A percentile compares a stretch with the other conserved stretches of the same genome.
phyloP scores from a whole-genome alignment of 352 stramenopile species.

The Phytopythium delawarense region DNA sequence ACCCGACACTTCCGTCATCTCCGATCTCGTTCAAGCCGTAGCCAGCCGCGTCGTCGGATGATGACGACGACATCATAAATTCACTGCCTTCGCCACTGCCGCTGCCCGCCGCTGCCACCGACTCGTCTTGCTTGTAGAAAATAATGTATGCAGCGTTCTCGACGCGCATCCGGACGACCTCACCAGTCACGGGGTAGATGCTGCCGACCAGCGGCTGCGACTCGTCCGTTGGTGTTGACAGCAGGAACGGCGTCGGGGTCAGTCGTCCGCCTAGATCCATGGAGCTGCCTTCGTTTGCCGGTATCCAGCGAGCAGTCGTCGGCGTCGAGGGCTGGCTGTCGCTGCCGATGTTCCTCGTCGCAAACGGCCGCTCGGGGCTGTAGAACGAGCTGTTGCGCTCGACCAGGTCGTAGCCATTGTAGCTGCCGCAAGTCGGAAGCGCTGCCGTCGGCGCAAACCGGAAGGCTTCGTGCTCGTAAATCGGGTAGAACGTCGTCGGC shows the following conservation, averaged over 20 bases:
- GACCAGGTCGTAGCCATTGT: conserved; percentile 37
- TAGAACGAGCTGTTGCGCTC: conserved; percentile 18
- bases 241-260: conserved; percentile 48
- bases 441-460: conserved; percentile 47
- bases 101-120: conserved; percentile 29
- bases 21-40: conserved; percentile 21
- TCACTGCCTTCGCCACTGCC: conserved; percentile 29
- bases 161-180: conserved; percentile 64
- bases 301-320: conserved; percentile 6
- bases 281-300: conserved; percentile 1
- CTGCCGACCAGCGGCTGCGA: conserved; percentile 54
- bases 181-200: conserved; percentile 70
- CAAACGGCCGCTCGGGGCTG: conserved; percentile 5
- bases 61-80: conserved; percentile 44
- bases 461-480: conserved; percentile 76
- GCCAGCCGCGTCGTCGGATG: conserved; percentile 32
- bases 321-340: conserved; percentile 5
- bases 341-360: not conserved
- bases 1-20: conserved; percentile 25
- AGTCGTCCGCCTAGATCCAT: conserved; percentile 28
- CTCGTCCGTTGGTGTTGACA: conserved; percentile 51
- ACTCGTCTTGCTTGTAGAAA: conserved; percentile 66
- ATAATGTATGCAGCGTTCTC: conserved; percentile 86
- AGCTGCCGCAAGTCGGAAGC: conserved; percentile 10
- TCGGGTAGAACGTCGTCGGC: conserved; percentile 66